A percentile compares a stretch with the other conserved stretches of the same genome.
Evolutionary conservation across 2,329 filamentous ascomycete species (phyloP).

Genomic region (Chrysoporthe puriensis): DNA sequence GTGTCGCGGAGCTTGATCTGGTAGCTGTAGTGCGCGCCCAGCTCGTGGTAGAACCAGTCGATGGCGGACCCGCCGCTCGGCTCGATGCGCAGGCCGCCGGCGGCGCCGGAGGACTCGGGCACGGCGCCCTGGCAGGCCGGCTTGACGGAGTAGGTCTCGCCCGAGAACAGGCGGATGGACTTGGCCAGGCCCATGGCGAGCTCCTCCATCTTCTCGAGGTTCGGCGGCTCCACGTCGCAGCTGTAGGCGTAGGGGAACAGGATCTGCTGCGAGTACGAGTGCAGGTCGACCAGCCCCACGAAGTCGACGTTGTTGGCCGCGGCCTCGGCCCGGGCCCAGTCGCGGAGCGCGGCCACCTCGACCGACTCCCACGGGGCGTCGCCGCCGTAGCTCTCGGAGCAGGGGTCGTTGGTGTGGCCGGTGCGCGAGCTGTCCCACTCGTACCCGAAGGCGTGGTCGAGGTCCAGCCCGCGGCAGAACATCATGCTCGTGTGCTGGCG

Average conservation of each 20-base stretch:
- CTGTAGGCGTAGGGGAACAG: conserved; percentile 91
- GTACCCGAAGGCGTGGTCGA: conserved; percentile 85
- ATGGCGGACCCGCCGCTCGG: conserved; percentile 82
- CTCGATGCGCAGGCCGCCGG: conserved; percentile 58
- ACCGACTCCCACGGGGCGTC: conserved; percentile 80
- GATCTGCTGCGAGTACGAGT: conserved; percentile 94
- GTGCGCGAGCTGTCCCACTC: conserved; percentile 72
- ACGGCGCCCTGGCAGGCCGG: conserved; percentile 87
- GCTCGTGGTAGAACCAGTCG: conserved; percentile 93
- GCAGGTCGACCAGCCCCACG: conserved; percentile 85
- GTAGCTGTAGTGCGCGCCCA: conserved; percentile 82
- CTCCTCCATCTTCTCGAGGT: conserved; percentile 89
- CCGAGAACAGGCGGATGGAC: conserved; percentile 79
- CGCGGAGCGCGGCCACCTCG: conserved; percentile 74
- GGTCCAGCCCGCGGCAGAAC: conserved; percentile 85
- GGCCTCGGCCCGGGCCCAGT: conserved; percentile 83
- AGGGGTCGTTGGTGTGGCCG: conserved; percentile 71
- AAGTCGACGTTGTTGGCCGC: conserved; percentile 72
- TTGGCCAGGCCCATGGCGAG: conserved; percentile 86
- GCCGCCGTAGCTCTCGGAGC: conserved; percentile 88
- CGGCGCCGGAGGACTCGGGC: conserved; percentile 33
- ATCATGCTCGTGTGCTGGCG: conserved; percentile 79
- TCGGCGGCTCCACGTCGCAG: conserved; percentile 77
- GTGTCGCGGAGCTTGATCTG: conserved; percentile 94
- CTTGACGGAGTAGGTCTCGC: conserved; percentile 74